phyloP scores from a whole-genome alignment of 2,329 filamentous ascomycete genomes.

The Cercospora janseana region DNA sequence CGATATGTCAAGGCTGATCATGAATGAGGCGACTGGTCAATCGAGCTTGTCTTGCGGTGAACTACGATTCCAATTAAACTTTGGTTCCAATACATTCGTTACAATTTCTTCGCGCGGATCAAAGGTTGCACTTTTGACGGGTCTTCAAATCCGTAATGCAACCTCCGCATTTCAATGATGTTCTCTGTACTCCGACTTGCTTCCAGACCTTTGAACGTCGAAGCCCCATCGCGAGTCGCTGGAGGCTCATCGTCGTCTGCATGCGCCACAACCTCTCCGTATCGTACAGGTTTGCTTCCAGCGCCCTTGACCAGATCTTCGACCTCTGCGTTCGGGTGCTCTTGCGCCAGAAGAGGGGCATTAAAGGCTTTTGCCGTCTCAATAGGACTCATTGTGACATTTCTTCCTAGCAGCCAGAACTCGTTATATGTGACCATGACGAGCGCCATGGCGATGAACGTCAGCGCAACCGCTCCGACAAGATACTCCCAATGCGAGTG shows the following conservation, averaged over 20 bases:
- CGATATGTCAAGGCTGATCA: too few species aligned
- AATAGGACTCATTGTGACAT: slow-evolving; percentile 20
- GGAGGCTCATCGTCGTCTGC: neutral
- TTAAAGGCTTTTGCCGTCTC: slow-evolving; percentile 25
- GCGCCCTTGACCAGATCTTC: slow-evolving; percentile 18
- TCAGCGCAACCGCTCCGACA: slow-evolving; percentile 14
- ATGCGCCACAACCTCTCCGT: slow-evolving; percentile 15
- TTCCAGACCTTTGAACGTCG: slow-evolving; percentile 7
- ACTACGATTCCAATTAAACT: too few species aligned
- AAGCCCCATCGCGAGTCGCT: neutral
- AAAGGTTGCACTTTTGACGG: slow-evolving; percentile 22
- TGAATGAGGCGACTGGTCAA: too few species aligned
- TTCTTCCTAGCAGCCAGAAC: slow-evolving; percentile 19
- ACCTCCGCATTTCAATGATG: slow-evolving; percentile 18
- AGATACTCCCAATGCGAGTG: slow-evolving; percentile 16
- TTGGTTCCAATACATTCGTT: too few species aligned
- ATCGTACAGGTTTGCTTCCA: slow-evolving; percentile 20
- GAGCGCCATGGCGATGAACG: slow-evolving; percentile 16
- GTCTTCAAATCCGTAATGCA: slow-evolving; percentile 19
- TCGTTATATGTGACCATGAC: slow-evolving; percentile 16
- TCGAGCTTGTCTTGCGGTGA: too few species aligned
- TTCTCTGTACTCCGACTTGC: slow-evolving; percentile 7
- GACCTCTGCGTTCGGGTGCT: slow-evolving; percentile 22
- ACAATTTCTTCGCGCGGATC: neutral
- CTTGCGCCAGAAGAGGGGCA: slow-evolving; percentile 18